Percentiles rank a stretch among this genome's conserved stretches.
Conservation (phyloP, 805 yeast genomes). For the Pichia exigua region DNA sequence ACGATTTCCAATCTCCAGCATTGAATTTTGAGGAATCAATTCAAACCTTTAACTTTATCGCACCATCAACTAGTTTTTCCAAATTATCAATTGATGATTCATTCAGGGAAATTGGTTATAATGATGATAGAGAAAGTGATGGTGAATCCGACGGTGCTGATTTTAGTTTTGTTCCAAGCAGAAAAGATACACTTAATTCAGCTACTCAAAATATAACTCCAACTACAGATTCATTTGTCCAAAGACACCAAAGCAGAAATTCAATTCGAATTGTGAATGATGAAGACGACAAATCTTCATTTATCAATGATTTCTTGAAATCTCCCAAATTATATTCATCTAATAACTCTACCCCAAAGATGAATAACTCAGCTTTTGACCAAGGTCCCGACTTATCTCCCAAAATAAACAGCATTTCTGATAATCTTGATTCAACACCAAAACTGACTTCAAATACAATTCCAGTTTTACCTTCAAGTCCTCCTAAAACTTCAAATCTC, state of each 20-base stretch:
- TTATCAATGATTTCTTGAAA: constrained; percentile 1
- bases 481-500: constrained; percentile 2
- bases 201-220: not conserved
- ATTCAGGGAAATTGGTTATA: constrained; percentile 24
- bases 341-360: not conserved
- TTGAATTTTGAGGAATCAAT: constrained; percentile 23
- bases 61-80: constrained; percentile 8
- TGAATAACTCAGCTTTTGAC: not conserved
- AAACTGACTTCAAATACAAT: not conserved
- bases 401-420: not conserved
- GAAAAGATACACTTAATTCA: not conserved
- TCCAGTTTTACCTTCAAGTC: not conserved
- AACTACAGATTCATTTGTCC: constrained; percentile 6
- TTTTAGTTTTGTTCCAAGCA: constrained; percentile 11
- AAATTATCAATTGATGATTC: constrained; percentile 9
- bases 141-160: not conserved
- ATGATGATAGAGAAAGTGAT: constrained; percentile 6
- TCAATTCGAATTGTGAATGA: constrained; percentile 21
- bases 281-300: constrained; percentile 4
- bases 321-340: not conserved
- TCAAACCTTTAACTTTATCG: constrained; percentile 17
- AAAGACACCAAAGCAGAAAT: constrained; percentile 12
- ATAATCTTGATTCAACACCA: not conserved
- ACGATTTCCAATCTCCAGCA: constrained; percentile 20
- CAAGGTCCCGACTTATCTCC: constrained; percentile 6